A percentile compares a stretch with the other conserved stretches of the same genome.
These are phyloP conservation scores for Aspergillus kassunensis DNA, from an alignment of 495 filamentous ascomycete species.

Conservation along the genomic window DNA sequence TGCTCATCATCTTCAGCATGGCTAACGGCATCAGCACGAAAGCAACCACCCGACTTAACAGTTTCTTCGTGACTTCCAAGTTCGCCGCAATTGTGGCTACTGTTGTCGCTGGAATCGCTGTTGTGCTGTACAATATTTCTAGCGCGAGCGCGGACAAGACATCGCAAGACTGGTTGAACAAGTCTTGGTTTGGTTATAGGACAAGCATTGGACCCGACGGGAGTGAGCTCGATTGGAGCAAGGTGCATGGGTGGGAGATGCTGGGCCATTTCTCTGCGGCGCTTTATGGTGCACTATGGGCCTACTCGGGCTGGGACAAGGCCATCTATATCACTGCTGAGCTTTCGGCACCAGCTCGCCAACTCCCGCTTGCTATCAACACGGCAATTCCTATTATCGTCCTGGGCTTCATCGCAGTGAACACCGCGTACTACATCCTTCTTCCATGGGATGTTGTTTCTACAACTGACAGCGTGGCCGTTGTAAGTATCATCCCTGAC, in stretches of 20 bases:
- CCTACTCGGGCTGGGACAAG: constrained; percentile 24
- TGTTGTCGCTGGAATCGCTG: constrained; percentile 11
- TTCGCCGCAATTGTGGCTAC: constrained; percentile 13
- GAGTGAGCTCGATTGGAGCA: constrained; percentile 15
- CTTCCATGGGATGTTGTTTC: constrained; percentile 20
- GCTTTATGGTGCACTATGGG: constrained; percentile 21
- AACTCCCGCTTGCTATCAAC: constrained; percentile 22
- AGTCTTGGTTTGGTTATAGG: constrained; percentile 16
- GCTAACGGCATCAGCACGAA: constrained; percentile 23
- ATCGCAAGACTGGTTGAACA: constrained; percentile 14
- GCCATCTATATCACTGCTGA: constrained; percentile 20
- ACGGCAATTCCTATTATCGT: constrained; percentile 19
- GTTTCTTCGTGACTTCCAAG: constrained; percentile 20
- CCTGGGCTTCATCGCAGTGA: constrained; percentile 16
- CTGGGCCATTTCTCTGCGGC: constrained; percentile 21
- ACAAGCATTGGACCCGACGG: constrained; percentile 18
- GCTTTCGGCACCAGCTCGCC: constrained; percentile 17
- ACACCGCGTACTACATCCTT: constrained; percentile 19
- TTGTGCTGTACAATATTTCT: constrained; percentile 10
- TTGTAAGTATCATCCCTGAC: constrained; percentile 10
- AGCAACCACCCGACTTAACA: constrained; percentile 15
- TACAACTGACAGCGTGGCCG: constrained; percentile 20
- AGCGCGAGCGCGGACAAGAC: not conserved
- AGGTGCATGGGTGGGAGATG: constrained; percentile 15
- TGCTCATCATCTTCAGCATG: constrained; percentile 12